Evolutionary conservation across 352 stramenopile genomes (phyloP), one percentile per base, ranked within the genome.

Genomic region (Aphanomyces cochlioides): DNA sequence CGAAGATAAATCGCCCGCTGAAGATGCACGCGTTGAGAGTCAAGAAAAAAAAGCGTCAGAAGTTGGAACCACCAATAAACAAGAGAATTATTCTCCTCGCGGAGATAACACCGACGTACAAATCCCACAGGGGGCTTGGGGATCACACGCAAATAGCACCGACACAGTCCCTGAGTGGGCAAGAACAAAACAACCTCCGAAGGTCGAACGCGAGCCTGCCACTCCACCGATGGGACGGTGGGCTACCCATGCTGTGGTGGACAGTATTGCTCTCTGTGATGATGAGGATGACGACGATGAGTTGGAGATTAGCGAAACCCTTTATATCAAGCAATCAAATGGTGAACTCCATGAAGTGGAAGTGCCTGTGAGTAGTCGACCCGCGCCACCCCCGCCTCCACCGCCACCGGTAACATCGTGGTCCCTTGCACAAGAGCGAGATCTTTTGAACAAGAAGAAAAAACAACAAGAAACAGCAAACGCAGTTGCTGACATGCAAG

Each of bases 401-500:
- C 7, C 39, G 40, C 36, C 36, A n/a, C 75, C 75, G 39, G 79
- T 64, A 19, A 40, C 61, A 2, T 56, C 67, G n/a, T 67, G 54
- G 61, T 88, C 84, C 0, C 68, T 92, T 6, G 84, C 80, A 2
- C 58, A 90, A 5, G 86, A 90, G 67, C 80, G 86, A 5, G 83
- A 93, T 37, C 80, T 89, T 36, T 69, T 90, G 13, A 79, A 89
- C 10, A 90, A 90, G 64, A 72, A 82, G 2, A 83, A 84, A 47
- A 90, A 87, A 48, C 85, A 93, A 58, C 61, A 84, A 5, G 80
- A 92, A 34, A 93, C 86, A 15, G 86, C 77, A 7, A 88, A 90
- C 67, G 86, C 86, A 2, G 84, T 93, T 3, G 80, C 79, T 2
- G 77, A 80, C 15, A 93, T 93, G 86, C 91, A 92, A 70, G 80